Conservation (phyloP, 495 filamentous ascomycete species). For the Annulohypoxylon stygium region DNA sequence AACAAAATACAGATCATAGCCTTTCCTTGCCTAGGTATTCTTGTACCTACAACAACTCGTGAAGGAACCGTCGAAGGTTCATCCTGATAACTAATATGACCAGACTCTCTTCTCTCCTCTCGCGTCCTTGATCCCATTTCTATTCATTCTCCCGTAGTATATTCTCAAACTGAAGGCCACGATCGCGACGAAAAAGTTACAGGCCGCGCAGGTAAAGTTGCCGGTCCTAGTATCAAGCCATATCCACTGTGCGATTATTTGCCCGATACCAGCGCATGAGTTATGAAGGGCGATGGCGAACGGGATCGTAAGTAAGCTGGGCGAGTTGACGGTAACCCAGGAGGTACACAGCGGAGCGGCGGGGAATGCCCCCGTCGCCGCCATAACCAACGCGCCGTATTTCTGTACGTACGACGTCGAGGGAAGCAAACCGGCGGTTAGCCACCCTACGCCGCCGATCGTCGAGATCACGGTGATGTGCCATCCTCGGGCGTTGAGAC, state of each 20-base stretch:
- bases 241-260: constrained; percentile 59
- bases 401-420: constrained; percentile 29
- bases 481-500: constrained; percentile 26
- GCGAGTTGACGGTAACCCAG: constrained; percentile 38
- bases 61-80: not conserved
- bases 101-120: constrained; percentile 37
- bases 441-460: constrained; percentile 38
- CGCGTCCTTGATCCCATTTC: constrained; percentile 27
- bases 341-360: constrained; percentile 28
- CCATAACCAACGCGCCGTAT: constrained; percentile 41
- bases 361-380: constrained; percentile 38
- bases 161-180: constrained; percentile 35
- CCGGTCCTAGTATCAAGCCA: constrained; percentile 67
- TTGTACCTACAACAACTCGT: not conserved
- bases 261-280: constrained; percentile 38
- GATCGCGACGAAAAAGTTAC: constrained; percentile 43
- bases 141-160: constrained; percentile 37
- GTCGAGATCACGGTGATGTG: constrained; percentile 32
- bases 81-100: constrained; percentile 27
- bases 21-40: not conserved
- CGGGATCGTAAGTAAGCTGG: constrained; percentile 34
- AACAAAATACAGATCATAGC: not conserved
- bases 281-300: constrained; percentile 42
- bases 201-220: constrained; percentile 66
- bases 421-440: constrained; percentile 36